A percentile compares a stretch with the other conserved stretches of the same genome.
Conservation (phyloP, 768 basidiomycete genomes). For the Tylopilus vinaceipallidus region DNA sequence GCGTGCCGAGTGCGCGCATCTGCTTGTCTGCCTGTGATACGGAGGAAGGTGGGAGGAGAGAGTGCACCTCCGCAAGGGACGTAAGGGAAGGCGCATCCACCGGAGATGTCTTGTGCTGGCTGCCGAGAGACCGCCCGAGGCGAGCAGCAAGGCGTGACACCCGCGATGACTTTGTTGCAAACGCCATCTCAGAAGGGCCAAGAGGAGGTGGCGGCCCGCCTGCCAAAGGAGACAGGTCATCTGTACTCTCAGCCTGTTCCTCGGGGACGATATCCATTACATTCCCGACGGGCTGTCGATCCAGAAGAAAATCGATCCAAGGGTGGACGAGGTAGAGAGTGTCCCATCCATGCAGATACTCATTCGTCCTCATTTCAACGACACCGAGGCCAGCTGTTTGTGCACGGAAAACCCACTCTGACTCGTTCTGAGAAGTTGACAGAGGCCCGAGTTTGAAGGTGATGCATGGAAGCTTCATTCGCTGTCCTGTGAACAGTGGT, state of each 20-base stretch:
- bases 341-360: neutral
- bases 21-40: neutral
- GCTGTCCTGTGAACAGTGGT: neutral
- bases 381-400: neutral
- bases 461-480: neutral
- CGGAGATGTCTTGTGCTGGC: too few species aligned
- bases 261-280: rapidly evolving
- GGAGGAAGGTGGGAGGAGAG: neutral
- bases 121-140: neutral
- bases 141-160: neutral
- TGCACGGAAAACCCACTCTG: neutral
- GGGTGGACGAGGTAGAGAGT: neutral
- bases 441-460: too few species aligned
- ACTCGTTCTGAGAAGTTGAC: neutral
- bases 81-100: too few species aligned
- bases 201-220: too few species aligned
- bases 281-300: neutral
- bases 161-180: neutral
- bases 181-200: neutral
- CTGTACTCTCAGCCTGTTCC: neutral
- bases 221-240: neutral
- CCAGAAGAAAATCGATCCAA: neutral
- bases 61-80: too few species aligned
- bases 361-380: neutral
- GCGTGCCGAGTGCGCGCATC: neutral